phyloP scores from a whole-genome alignment of 352 stramenopile species.

The Sclerospora graminicola region DNA sequence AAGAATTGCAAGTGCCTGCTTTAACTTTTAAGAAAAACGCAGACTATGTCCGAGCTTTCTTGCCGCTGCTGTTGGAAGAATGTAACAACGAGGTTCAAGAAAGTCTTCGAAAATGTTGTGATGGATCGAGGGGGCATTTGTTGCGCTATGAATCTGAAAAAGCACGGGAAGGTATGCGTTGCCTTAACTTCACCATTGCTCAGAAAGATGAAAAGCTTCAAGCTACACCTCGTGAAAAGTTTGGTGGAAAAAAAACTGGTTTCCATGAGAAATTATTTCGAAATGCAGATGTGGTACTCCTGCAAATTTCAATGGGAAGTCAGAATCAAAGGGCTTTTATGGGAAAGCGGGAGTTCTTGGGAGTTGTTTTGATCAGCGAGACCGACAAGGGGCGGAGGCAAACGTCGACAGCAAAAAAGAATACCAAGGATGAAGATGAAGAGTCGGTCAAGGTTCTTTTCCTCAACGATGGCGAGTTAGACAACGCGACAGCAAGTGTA shows the following conservation, averaged over 20 bases:
- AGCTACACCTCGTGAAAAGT: conserved; percentile 19
- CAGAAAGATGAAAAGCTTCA: conserved; percentile 31
- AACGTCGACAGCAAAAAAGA: conserved; percentile 28
- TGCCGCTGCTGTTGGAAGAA: conserved; percentile 75
- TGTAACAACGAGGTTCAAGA: conserved; percentile 76
- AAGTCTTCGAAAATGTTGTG: conserved; percentile 37
- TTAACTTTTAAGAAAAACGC: conserved; percentile 59
- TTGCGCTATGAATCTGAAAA: conserved; percentile 79
- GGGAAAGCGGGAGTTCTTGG: conserved; percentile 54
- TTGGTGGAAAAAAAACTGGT: conserved; percentile 16
- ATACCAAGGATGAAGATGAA: conserved; percentile 41
- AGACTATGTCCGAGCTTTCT: conserved; percentile 71
- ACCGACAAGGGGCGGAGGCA: conserved; percentile 51
- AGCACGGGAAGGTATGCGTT: conserved; percentile 69
- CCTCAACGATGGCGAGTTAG: conserved; percentile 69
- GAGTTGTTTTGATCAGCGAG: conserved; percentile 68
- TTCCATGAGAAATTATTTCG: conserved; percentile 63
- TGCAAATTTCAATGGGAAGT: conserved; percentile 32
- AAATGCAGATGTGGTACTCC: conserved; percentile 67
- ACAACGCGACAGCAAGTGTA: conserved; percentile 52
- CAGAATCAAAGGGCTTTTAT: conserved; percentile 27
- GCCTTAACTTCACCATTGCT: conserved; percentile 60
- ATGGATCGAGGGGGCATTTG: conserved; percentile 37
- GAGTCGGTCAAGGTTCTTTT: conserved; percentile 68
- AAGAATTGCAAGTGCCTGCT: conserved; percentile 32